Evolutionary conservation across 805 yeast species (phyloP).

Genomic region (Saccharomyces mikatae): DNA sequence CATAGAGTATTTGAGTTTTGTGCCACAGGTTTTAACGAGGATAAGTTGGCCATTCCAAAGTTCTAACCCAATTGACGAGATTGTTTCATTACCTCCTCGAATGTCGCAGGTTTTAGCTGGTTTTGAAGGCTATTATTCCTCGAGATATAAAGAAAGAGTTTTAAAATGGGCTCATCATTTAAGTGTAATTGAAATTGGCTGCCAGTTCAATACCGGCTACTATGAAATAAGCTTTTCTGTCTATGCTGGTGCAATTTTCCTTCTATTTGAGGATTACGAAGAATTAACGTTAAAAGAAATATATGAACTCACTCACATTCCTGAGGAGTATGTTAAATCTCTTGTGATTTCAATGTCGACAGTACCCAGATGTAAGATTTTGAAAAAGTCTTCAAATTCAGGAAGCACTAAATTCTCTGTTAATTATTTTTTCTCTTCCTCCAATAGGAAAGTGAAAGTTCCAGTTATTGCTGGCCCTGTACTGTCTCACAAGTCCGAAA

Average conservation of each 20-base stretch:
- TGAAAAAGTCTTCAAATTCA: slow-evolving; percentile 65
- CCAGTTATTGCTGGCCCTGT: slow-evolving; percentile 41
- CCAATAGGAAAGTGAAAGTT: slow-evolving; percentile 63
- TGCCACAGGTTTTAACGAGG: slow-evolving; percentile 48
- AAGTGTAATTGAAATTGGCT: slow-evolving; percentile 74
- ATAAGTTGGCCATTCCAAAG: slow-evolving; percentile 62
- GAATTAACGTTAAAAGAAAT: slow-evolving; percentile 55
- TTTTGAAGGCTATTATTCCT: slow-evolving; percentile 46
- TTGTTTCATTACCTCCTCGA: slow-evolving; percentile 36
- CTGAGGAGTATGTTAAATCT: slow-evolving; percentile 62
- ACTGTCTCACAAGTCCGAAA: slow-evolving; percentile 3
- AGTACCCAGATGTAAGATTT: slow-evolving; percentile 71
- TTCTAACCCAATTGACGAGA: slow-evolving; percentile 20
- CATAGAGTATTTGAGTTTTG: slow-evolving; percentile 26
- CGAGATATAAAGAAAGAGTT: slow-evolving; percentile 49
- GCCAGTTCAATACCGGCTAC: slow-evolving; percentile 56
- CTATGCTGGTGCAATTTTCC: slow-evolving; percentile 67
- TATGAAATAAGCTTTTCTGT: slow-evolving; percentile 79
- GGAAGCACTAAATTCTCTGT: slow-evolving; percentile 56
- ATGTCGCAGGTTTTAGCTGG: slow-evolving; percentile 36
- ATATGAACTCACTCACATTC: slow-evolving; percentile 57
- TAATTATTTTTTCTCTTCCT: slow-evolving; percentile 61
- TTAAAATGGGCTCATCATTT: slow-evolving; percentile 75
- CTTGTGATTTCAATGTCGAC: slow-evolving; percentile 79
- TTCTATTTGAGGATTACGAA: slow-evolving; percentile 58